Conservation (phyloP, 495 filamentous ascomycete species). For the Daldinia concentrica region DNA sequence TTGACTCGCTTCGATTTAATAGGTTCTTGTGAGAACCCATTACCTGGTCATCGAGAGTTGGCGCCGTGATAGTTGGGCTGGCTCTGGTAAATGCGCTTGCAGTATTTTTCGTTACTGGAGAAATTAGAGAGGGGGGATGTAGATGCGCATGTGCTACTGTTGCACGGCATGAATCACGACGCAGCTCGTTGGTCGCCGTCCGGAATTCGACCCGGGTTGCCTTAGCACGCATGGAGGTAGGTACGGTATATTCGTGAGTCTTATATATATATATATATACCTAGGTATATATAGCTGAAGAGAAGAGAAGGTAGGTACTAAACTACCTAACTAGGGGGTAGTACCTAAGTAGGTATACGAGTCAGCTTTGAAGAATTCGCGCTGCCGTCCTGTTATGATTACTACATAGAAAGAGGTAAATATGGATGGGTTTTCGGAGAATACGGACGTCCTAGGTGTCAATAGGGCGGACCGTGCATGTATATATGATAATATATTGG, state of each 20-base stretch:
- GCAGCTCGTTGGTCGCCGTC: conserved; percentile 9
- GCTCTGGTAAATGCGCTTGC: not conserved
- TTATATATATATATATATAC: too few species aligned
- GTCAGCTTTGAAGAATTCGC: too few species aligned
- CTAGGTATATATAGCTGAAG: too few species aligned
- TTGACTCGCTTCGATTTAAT: too few species aligned
- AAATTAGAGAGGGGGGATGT: not conserved
- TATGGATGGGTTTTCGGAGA: not conserved
- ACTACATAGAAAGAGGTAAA: not conserved
- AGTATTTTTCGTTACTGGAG: not conserved
- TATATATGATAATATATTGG: conserved; percentile 3
- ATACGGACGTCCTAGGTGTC: not conserved
- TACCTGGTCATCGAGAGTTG: too few species aligned
- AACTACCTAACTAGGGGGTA: not conserved
- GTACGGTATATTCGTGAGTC: too few species aligned
- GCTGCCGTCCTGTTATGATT: not conserved
- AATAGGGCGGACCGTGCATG: not conserved
- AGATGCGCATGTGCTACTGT: conserved; percentile 7
- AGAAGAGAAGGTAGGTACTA: too few species aligned
- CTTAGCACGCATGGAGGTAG: not conserved
- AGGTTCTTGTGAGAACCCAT: too few species aligned
- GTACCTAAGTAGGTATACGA: not conserved
- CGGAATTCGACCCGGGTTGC: not conserved
- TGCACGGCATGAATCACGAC: conserved; percentile 33
- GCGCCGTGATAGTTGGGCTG: not conserved